These are phyloP conservation scores for Gypsophila paniculata DNA, from an alignment of 179 eudicot species.

Conservation along the genomic window DNA sequence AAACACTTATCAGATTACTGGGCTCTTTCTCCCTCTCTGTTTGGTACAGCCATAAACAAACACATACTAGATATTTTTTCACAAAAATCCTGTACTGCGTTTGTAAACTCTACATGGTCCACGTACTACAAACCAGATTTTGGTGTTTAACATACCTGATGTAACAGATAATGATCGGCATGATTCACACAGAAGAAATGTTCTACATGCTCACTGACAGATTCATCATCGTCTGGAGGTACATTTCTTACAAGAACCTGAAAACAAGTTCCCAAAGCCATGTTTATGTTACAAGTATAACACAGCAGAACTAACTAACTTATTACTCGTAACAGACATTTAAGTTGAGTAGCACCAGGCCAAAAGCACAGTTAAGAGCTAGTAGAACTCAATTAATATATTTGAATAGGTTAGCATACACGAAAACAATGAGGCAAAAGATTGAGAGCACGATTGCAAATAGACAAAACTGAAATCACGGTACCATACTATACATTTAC, in stretches of 20 bases:
- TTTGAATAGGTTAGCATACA: not conserved
- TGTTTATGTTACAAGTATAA: not conserved
- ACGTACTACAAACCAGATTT: no score
- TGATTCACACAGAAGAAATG: constrained; percentile 95
- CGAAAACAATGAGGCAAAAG: not conserved
- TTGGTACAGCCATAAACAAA: not conserved
- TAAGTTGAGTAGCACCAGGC: not conserved
- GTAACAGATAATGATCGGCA: constrained; percentile 72
- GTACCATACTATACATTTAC: not conserved
- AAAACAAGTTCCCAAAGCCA: constrained; percentile 4
- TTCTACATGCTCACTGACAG: constrained; percentile 79
- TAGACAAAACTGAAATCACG: not conserved
- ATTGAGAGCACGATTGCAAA: not conserved
- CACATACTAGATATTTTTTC: not conserved
- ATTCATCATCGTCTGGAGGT: constrained; percentile 86
- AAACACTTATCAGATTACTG: not conserved
- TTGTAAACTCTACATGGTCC: no score
- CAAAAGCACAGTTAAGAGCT: not conserved
- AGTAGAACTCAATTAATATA: not conserved
- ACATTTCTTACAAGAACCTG: constrained; percentile 92
- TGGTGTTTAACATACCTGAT: constrained; percentile 51
- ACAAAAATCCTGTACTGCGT: no score
- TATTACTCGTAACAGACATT: not conserved
- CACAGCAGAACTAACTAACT: not conserved
- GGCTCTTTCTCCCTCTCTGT: no score